Conservation (phyloP, 345 rosid species). For the Brassica carinata region DNA sequence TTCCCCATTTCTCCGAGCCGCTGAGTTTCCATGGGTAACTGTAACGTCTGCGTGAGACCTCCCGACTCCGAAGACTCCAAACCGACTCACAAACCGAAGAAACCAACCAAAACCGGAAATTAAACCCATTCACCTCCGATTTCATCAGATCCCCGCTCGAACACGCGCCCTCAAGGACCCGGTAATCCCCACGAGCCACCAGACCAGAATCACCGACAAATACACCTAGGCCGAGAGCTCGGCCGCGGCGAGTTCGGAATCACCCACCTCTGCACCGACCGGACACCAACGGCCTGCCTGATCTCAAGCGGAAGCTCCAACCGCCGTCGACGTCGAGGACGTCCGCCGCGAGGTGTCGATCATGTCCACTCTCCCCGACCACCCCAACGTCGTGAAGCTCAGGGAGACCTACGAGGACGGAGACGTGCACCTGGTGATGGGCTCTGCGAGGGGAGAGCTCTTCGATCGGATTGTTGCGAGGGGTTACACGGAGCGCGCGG, state of each 20-base stretch:
- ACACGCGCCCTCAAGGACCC: slow-evolving; percentile 73
- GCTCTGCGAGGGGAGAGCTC: slow-evolving; percentile 95
- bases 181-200: slow-evolving; percentile 55
- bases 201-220: slow-evolving; percentile 77
- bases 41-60: slow-evolving; percentile 79
- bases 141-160: slow-evolving; percentile 52
- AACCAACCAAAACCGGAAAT: slow-evolving; percentile 43
- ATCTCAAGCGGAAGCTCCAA: slow-evolving; percentile 72
- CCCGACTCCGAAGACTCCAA: slow-evolving; percentile 49
- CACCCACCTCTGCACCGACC: slow-evolving; percentile 87
- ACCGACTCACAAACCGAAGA: too few species aligned
- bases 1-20: too few species aligned
- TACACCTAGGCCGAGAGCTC: slow-evolving; percentile 85
- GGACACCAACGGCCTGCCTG: slow-evolving; percentile 65
- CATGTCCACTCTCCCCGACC: slow-evolving; percentile 84
- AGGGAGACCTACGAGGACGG: slow-evolving; percentile 84
- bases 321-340: slow-evolving; percentile 88
- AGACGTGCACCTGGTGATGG: slow-evolving; percentile 94
- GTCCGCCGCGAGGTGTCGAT: slow-evolving; percentile 92
- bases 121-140: slow-evolving; percentile 63
- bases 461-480: slow-evolving; percentile 95
- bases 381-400: slow-evolving; percentile 80
- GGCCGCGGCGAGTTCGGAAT: slow-evolving; percentile 98
- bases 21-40: slow-evolving; percentile 92
- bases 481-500: slow-evolving; percentile 91